Evolutionary conservation across 2,329 filamentous ascomycete genomes (phyloP).

Genomic region (Epichloe uncinata): DNA sequence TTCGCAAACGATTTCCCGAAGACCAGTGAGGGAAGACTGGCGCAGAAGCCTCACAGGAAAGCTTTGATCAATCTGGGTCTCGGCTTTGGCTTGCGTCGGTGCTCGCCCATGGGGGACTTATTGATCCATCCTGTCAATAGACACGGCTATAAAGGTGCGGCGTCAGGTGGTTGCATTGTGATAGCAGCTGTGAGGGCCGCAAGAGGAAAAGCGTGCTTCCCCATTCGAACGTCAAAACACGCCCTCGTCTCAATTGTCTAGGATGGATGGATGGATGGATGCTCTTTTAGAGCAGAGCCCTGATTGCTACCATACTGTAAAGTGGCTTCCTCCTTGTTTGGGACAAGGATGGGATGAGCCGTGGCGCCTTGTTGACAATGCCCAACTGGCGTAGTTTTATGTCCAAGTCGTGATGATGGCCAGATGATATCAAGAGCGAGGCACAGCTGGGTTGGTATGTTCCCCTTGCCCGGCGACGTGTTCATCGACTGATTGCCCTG

Average conservation of each 20-base stretch:
- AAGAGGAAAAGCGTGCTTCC: background rate
- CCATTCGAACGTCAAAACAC: background rate
- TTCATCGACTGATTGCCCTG: too few species aligned
- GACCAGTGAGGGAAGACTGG: background rate
- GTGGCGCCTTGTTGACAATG: background rate
- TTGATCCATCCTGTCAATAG: conserved; percentile 1
- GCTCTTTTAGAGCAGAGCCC: too few species aligned
- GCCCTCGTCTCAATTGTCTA: too few species aligned
- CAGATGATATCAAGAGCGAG: background rate
- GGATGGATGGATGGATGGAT: too few species aligned
- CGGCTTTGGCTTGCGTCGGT: background rate
- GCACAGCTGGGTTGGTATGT: background rate
- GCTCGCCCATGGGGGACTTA: background rate
- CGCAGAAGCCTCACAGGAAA: background rate
- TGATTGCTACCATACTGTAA: too few species aligned
- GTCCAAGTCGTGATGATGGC: background rate
- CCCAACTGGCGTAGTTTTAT: background rate
- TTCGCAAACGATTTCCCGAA: background rate
- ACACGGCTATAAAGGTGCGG: background rate
- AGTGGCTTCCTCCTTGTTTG: too few species aligned
- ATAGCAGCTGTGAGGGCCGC: background rate
- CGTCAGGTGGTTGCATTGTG: background rate
- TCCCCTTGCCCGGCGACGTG: too few species aligned
- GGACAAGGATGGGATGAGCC: background rate
- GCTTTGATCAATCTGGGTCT: background rate